A percentile compares a stretch with the other conserved stretches of the same genome.
Evolutionary conservation across 23 red algal species (phyloP).

Genomic region (Gracilaria domingensis): DNA sequence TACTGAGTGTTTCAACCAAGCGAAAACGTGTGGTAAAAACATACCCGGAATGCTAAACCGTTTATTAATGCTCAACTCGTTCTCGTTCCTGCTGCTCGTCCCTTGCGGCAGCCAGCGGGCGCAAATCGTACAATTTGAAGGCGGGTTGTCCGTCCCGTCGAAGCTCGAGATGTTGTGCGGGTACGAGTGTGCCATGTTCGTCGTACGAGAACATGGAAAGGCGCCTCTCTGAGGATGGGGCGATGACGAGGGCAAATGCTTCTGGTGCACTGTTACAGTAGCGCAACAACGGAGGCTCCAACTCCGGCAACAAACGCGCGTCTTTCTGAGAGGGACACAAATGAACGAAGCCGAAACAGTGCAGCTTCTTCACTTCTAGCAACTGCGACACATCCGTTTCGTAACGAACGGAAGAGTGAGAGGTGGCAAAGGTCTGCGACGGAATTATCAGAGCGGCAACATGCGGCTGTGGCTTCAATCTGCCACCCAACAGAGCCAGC

Average conservation of each 20-base stretch:
- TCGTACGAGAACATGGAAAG: not conserved
- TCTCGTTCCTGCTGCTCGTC: conserved; percentile 37
- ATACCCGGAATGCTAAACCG: too few species aligned
- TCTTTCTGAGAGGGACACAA: conserved; percentile 18
- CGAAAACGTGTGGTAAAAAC: too few species aligned
- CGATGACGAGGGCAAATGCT: conserved; percentile 47
- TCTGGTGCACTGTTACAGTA: conserved; percentile 18
- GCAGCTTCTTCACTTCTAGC: conserved; percentile 45
- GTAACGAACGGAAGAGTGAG: conserved; percentile 29
- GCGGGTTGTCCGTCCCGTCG: conserved; percentile 16
- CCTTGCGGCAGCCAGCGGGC: conserved; percentile 52
- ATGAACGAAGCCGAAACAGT: conserved; percentile 42
- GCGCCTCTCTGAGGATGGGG: not conserved
- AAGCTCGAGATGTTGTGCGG: conserved; percentile 30
- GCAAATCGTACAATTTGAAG: conserved; percentile 71
- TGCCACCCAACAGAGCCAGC: conserved; percentile 28
- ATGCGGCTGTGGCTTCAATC: not conserved
- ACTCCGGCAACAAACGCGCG: not conserved
- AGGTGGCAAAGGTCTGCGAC: conserved; percentile 36
- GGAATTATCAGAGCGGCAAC: conserved; percentile 50
- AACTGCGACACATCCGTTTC: conserved; percentile 50
- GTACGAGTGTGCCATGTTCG: not conserved
- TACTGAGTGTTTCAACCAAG: not conserved
- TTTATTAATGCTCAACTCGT: not conserved
- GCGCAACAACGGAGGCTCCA: not conserved